A percentile compares a stretch with the other conserved stretches of the same genome.
Evolutionary conservation across 2,329 filamentous ascomycete genomes (phyloP).

Genomic region (Fusarium albosuccineum): DNA sequence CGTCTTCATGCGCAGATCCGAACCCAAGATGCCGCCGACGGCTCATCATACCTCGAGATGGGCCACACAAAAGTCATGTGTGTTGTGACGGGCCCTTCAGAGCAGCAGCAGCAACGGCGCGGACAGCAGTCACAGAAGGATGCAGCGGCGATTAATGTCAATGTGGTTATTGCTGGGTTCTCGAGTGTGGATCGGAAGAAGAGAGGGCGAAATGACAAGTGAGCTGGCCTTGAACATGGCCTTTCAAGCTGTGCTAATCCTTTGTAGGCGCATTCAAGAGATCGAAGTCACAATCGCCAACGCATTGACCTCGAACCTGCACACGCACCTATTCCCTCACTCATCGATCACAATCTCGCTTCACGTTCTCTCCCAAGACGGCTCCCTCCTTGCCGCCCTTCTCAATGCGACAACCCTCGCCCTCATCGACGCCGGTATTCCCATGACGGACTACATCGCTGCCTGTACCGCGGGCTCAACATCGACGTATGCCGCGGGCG

Average conservation of each 20-base stretch:
- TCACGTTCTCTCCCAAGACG: conserved; percentile 90
- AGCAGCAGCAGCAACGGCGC: conserved; percentile 61
- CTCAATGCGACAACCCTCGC: conserved; percentile 93
- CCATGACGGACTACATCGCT: conserved; percentile 92
- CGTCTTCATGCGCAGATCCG: conserved; percentile 89
- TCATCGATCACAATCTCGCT: conserved; percentile 86
- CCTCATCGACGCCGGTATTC: conserved; percentile 92
- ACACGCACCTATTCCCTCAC: conserved; percentile 91
- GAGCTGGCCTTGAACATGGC: conserved; percentile 46
- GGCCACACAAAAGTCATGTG: conserved; percentile 98
- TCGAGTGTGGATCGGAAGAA: conserved; percentile 87
- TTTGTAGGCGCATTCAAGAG: conserved; percentile 78
- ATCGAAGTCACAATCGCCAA: conserved; percentile 83
- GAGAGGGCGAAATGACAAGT: conserved; percentile 83
- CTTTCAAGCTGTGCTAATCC: not conserved
- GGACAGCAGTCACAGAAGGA: conserved; percentile 62
- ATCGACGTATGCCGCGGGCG: conserved; percentile 72
- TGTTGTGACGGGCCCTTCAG: conserved; percentile 86
- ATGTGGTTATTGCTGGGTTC: conserved; percentile 89
- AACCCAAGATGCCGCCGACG: conserved; percentile 92
- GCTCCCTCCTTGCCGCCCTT: conserved; percentile 88
- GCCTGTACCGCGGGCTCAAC: conserved; percentile 90
- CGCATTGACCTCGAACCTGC: conserved; percentile 81
- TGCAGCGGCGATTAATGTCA: conserved; percentile 76
- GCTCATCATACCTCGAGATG: conserved; percentile 94